Evolutionary conservation across 2,329 filamentous ascomycete genomes (phyloP), one percentile per base, ranked within the genome.

Genomic region (Pseudofabraea citricarpa): DNA sequence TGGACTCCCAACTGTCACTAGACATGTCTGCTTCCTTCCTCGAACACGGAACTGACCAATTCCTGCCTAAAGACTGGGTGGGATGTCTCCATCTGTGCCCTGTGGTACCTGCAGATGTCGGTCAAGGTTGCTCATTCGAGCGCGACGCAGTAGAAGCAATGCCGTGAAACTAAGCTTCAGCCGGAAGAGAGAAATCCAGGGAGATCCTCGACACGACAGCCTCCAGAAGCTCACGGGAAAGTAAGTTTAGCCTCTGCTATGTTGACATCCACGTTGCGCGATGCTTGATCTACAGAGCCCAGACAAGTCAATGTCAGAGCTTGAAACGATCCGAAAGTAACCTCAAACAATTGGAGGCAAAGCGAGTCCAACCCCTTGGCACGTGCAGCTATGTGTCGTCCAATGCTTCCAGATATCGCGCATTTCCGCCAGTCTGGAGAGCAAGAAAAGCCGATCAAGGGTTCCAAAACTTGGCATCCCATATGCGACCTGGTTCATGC

Each of bases 111-210:
- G 40, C 20, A 29, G 36, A 18, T 26, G 6, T 20, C 7, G n/a
- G 22, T 27, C 5, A 24, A 23, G 32, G 22, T 27, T 6, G 40
- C 13, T 21, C 6, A 37, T 38, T 37, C 41, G 33, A 38, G 35
- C 10, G 15, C 21, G 12, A 6, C 35, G 15, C 19, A 10, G 16
- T n/a, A n/a, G 18, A 24, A n/a, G 12, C 19, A 22, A 22, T 22
- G 35, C 35, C 35, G 23, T 47, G 45, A 47, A 47, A 47, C 45
- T 27, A 15, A 19, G 33, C 26, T n/a, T 32, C 32, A 15, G 19
- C 36, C 37, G 33, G 45, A 33, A 41, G 20, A 24, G 10, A 26
- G 31, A 38, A 9, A 41, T 22, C 41, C 41, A 45, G 31, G 19
- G 21, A 15, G 35, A 37, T 37, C 35, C 20, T 22, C 35, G 19